phyloP scores from a whole-genome alignment of 495 filamentous ascomycete species.

The Xylaria scruposa region DNA sequence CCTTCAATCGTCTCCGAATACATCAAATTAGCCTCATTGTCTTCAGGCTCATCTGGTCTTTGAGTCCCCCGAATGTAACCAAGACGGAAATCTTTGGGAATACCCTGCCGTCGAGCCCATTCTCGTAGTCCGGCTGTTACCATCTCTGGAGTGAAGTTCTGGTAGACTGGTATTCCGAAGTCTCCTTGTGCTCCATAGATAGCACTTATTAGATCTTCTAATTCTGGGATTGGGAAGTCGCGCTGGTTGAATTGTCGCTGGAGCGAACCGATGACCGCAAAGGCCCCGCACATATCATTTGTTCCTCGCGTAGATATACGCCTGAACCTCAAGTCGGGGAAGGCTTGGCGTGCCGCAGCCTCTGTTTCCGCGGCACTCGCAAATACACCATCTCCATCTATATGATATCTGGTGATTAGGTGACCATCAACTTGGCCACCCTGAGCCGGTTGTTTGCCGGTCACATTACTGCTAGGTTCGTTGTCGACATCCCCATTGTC shows the following conservation, averaged over 20 bases:
- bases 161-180: background rate
- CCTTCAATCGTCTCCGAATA: background rate
- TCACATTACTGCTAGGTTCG: background rate
- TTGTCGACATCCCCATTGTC: background rate
- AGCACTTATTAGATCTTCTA: background rate
- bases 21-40: background rate
- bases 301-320: background rate
- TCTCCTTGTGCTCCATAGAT: background rate
- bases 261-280: background rate
- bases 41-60: background rate
- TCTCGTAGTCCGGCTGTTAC: background rate
- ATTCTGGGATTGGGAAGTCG: background rate
- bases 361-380: background rate
- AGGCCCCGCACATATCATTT: background rate
- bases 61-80: background rate
- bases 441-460: background rate
- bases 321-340: background rate
- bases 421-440: background rate
- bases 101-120: background rate
- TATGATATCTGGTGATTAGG: background rate
- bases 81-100: background rate
- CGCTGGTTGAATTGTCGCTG: background rate
- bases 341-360: background rate
- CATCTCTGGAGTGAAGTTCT: background rate
- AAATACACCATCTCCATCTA: too few relatives aligned